These are phyloP conservation scores for Wickerhamomyces mucosus DNA, from an alignment of 805 yeast species.

Conservation along the genomic window DNA sequence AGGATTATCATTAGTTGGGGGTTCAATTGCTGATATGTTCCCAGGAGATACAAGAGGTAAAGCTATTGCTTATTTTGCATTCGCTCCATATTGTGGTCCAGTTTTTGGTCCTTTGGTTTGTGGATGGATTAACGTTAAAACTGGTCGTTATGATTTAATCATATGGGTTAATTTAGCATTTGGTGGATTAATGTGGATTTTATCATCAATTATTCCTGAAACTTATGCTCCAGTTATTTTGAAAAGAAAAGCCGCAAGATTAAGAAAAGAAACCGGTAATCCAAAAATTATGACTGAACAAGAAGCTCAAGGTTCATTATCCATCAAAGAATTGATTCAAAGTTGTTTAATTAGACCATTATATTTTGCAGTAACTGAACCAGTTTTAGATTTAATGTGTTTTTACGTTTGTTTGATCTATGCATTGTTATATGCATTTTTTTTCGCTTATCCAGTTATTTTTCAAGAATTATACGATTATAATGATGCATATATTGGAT, in stretches of 20 bases:
- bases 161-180: constrained; percentile 92
- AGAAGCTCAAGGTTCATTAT: constrained; percentile 64
- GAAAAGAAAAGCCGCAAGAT: constrained; percentile 49
- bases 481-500: constrained; percentile 69
- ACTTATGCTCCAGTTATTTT: constrained; percentile 81
- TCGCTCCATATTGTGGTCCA: constrained; percentile 91
- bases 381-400: constrained; percentile 77
- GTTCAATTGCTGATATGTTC: constrained; percentile 85
- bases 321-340: constrained; percentile 56
- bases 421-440: constrained; percentile 85
- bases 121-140: constrained; percentile 71
- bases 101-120: constrained; percentile 82
- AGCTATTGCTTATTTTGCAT: constrained; percentile 86
- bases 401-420: constrained; percentile 82
- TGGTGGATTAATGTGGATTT: constrained; percentile 75
- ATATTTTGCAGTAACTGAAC: constrained; percentile 68
- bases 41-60: constrained; percentile 72
- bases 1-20: constrained; percentile 82
- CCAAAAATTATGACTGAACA: constrained; percentile 84
- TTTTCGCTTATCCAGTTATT: constrained; percentile 91
- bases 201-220: constrained; percentile 66
- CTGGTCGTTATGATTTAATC: constrained; percentile 60
- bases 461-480: constrained; percentile 69
- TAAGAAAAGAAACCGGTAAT: constrained; percentile 77
- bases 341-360: constrained; percentile 76